Evolutionary conservation across 2,329 filamentous ascomycete genomes (phyloP), one percentile per base, ranked within the genome.

Genomic region (Tolypocladium endophyticum): DNA sequence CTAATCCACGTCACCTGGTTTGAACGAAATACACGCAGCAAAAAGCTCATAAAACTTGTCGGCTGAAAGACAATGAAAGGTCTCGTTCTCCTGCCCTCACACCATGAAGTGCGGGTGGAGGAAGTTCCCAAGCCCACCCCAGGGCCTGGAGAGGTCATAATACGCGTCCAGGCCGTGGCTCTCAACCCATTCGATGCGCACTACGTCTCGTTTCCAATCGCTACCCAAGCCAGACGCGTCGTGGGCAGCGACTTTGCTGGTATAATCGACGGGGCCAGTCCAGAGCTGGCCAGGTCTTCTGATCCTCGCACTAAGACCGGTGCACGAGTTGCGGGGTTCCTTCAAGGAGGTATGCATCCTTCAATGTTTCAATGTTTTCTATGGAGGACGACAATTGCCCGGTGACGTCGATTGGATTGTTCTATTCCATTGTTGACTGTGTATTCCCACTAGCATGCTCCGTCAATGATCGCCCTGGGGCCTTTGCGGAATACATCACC

Each of bases 221-320:
- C 67, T 1, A 36, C 55, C 8, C 45, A 65, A 50, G 43, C 70
- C 59, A 41, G 69, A 4, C 68, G 74, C 0, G 64, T 70, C 0
- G 61, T 77, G 0, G 76, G 76, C 7, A 76, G 70, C 52, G 76
- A 78, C 59, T 78, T 78, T 53, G 69, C 76, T 0, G 76, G 76
- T 3, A 55, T 65, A 0, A 64, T 78, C 18, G 64, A 69, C 0
- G 60, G 64, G 6, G 59, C 65, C 14, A 64, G 61, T 8, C 25
- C 45, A 1, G 64, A 62, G 1, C 62, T 67, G 7, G 56, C 18
- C n/a, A 55, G 20, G 2, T 59, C 25, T 4, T 36, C 47, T 2
- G 65, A 68, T 58, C 6, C 53, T 1, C 62, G 67, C 9, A 53
- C 59, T 0, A 65, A 68, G 43, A 11, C 59, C 3, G 76, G 74